Evolutionary conservation across 306 rosid species (phyloP), one percentile per base, ranked within the genome.

Genomic region (Acmispon strigosus): DNA sequence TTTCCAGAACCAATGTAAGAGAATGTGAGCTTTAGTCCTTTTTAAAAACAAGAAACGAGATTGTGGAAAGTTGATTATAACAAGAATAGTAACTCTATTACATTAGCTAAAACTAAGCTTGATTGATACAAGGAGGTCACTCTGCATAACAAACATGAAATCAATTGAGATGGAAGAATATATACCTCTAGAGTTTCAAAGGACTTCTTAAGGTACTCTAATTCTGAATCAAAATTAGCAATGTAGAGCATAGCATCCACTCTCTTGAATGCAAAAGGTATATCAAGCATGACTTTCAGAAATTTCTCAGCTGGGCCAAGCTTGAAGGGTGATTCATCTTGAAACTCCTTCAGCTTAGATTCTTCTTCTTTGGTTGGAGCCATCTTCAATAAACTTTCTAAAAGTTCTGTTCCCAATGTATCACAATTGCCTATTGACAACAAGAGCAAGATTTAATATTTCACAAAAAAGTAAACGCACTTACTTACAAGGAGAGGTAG

Each of bases 251-350:
- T 84, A 9, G 97, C 96, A 43, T 90, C 97, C 64, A 90, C 88
- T 81, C 98, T 90, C 69, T 84, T 85, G 73, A 90, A 93, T 36
- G 97, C 96, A 64, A 90, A 90, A 20, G 98, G 97, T 63, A 93
- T 80, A 80, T 90, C 96, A 60, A 90, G 90, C 74, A 90, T 76
- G 15, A 85, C 89, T 82, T 88, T 90, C 12, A 93, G 96, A 77
- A 93, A 93, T 68, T 93, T 93, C 89, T 90, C 98, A 18, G 98
- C 98, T 4, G 90, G 88, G 16, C 94, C 98, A 11, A 93, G 96
- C 82, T 90, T 93, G 57, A 74, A 84, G 5, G 96, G 97, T 0
- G 94, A 81, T 73, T 87, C 96, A 20, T 88, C 98, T 37, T 84
- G 86, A 81, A 84, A 90, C 72, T 86, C 88, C 66, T 70, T 86